Evolutionary conservation across 192 early-diverging fungal species (phyloP).

Genomic region (Coemansia sp.): DNA sequence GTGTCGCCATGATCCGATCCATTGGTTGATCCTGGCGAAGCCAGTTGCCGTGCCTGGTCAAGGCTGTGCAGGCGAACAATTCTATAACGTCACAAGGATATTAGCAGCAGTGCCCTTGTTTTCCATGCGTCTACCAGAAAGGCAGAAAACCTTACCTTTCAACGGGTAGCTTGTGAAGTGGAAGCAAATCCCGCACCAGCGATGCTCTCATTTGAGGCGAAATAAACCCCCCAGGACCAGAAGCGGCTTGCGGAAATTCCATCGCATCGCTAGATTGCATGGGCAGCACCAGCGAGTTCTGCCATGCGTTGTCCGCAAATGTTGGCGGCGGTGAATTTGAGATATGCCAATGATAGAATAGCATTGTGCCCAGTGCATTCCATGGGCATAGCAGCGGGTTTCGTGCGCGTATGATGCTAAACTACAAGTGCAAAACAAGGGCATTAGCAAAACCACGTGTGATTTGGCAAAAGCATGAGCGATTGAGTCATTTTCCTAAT

Average conservation of each 20-base stretch:
- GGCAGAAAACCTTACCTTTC: constrained; percentile 23
- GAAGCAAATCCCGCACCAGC: constrained; percentile 36
- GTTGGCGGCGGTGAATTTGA: constrained; percentile 26
- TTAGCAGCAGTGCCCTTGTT: neutral
- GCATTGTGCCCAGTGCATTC: constrained; percentile 42
- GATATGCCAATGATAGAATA: constrained; percentile 51
- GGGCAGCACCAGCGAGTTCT: constrained; percentile 30
- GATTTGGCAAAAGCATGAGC: neutral
- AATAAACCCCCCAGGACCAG: constrained; percentile 14
- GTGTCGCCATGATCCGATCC: constrained; percentile 8
- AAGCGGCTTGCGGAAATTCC: neutral
- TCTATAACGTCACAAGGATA: constrained; percentile 12
- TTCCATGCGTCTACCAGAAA: neutral
- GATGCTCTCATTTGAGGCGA: constrained; percentile 22
- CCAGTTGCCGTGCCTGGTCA: constrained; percentile 21
- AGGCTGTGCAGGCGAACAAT: constrained; percentile 38
- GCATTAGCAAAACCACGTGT: neutral
- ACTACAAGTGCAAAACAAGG: constrained; percentile 24
- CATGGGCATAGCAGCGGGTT: constrained; percentile 46
- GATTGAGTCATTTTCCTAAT: too few relatives aligned
- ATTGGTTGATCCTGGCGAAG: constrained; percentile 5
- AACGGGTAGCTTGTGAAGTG: constrained; percentile 28
- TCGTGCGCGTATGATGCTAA: constrained; percentile 49
- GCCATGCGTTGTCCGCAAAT: constrained; percentile 40
- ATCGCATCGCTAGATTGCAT: constrained; percentile 7